Evolutionary conservation across 2,329 filamentous ascomycete species (phyloP).

Genomic region (Passalora sequoiae): DNA sequence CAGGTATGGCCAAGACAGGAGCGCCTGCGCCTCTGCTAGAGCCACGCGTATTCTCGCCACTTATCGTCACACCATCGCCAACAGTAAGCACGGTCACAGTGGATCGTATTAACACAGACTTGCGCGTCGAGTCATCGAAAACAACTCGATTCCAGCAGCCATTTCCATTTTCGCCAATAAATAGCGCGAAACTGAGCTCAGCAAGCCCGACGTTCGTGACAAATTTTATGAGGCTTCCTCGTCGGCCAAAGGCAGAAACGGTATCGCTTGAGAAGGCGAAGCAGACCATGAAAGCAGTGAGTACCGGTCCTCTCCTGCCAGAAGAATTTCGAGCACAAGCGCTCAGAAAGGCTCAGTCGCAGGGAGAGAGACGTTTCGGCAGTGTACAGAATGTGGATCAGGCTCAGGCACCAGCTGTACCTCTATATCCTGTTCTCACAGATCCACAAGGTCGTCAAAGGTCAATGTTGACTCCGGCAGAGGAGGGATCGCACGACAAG

Average conservation of each 20-base stretch:
- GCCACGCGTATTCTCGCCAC: conserved; percentile 27
- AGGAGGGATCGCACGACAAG: neutral
- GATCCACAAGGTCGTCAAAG: conserved; percentile 20
- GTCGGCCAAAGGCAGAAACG: conserved; percentile 13
- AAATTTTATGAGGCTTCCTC: no score
- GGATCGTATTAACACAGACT: neutral
- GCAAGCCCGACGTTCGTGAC: no score
- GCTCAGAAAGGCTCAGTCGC: conserved; percentile 15
- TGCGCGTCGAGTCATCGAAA: no score
- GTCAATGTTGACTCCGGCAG: conserved; percentile 10
- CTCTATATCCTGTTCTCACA: conserved; percentile 10
- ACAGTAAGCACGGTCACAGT: conserved; percentile 17
- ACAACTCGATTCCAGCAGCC: no score
- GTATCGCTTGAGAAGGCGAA: conserved; percentile 29
- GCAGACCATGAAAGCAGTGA: conserved; percentile 23
- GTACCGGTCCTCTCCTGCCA: conserved; percentile 28
- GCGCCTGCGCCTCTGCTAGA: conserved; percentile 14
- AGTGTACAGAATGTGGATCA: conserved; percentile 15
- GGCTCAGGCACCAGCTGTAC: neutral
- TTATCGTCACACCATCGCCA: conserved; percentile 25
- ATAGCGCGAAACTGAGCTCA: no score
- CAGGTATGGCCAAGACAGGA: conserved; percentile 19
- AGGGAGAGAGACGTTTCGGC: conserved; percentile 15
- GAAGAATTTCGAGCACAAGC: conserved; percentile 30
- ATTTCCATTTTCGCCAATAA: no score